These are phyloP conservation scores for Berkeleyomyces rouxiae DNA, from an alignment of 2,329 filamentous ascomycete species.

Conservation along the genomic window DNA sequence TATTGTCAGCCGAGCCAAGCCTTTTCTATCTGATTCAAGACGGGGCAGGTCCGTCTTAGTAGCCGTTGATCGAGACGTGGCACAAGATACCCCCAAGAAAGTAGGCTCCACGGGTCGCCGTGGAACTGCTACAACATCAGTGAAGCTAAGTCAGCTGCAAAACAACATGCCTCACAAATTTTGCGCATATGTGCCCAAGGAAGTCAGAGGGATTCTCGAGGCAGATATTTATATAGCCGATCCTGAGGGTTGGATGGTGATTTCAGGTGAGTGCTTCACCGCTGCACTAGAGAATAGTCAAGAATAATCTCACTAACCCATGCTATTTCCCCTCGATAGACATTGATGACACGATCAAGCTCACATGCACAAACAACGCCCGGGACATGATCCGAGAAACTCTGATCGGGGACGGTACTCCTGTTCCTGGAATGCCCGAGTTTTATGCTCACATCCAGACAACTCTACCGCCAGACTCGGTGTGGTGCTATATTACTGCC, in stretches of 20 bases:
- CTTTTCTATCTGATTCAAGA: slow-evolving; percentile 62
- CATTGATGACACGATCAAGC: slow-evolving; percentile 89
- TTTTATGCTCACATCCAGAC: slow-evolving; percentile 53
- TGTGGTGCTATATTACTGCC: slow-evolving; percentile 87
- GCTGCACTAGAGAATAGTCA: background rate
- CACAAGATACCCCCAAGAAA: slow-evolving; percentile 20
- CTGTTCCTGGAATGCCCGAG: slow-evolving; percentile 68
- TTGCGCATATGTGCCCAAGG: slow-evolving; percentile 33
- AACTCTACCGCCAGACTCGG: slow-evolving; percentile 38
- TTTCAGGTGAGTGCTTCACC: slow-evolving; percentile 40
- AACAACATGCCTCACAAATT: slow-evolving; percentile 30
- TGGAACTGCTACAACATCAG: slow-evolving; percentile 51
- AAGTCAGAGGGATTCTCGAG: slow-evolving; percentile 37
- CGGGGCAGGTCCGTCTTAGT: slow-evolving; percentile 44
- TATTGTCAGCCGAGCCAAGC: slow-evolving; percentile 52
- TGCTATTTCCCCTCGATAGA: slow-evolving; percentile 31
- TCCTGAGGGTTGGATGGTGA: slow-evolving; percentile 65
- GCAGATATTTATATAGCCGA: slow-evolving; percentile 61
- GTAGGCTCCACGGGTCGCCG: slow-evolving; percentile 56
- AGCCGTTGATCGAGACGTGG: background rate
- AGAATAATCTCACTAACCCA: slow-evolving; percentile 13
- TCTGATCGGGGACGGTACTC: slow-evolving; percentile 57
- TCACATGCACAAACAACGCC: slow-evolving; percentile 66
- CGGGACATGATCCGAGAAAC: slow-evolving; percentile 69
- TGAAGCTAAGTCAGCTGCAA: slow-evolving; percentile 31